These are phyloP conservation scores for Auxenochlorella pyrenoidosa DNA, from an alignment of 139 green algal genomes.

Conservation along the genomic window DNA sequence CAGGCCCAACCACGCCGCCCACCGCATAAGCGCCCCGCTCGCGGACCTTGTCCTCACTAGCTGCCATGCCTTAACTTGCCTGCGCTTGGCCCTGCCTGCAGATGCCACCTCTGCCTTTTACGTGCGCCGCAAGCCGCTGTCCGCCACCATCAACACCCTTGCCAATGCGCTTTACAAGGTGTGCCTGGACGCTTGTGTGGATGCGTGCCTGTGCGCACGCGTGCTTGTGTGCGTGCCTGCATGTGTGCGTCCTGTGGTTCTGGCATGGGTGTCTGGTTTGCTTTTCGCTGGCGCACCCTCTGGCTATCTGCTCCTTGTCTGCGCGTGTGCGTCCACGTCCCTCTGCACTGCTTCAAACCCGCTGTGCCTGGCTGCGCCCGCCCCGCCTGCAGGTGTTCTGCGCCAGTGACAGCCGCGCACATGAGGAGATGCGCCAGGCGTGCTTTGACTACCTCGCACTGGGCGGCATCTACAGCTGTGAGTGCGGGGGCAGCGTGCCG, in stretches of 20 bases:
- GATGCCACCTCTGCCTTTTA: constrained; percentile 87
- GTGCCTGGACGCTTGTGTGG: not conserved
- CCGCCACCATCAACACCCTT: constrained; percentile 98
- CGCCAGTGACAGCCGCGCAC: constrained; percentile 69
- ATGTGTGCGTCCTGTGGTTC: not conserved
- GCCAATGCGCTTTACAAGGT: constrained; percentile 97
- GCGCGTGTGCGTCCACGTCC: no score
- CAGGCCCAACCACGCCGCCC: no score
- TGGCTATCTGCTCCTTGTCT: no score
- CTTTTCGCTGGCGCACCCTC: no score
- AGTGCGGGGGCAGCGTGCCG: not conserved
- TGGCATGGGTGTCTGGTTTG: no score
- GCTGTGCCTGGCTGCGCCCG: not conserved
- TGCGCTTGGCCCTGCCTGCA: constrained; percentile 1
- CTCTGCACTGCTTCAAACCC: no score
- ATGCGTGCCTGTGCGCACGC: not conserved
- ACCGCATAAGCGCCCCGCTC: no score
- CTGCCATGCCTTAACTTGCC: no score
- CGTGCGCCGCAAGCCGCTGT: constrained; percentile 86
- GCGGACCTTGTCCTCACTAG: no score
- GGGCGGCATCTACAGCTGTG: constrained; percentile 80
- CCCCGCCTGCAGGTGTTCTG: constrained; percentile 79
- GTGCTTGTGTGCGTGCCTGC: not conserved
- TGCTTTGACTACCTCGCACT: constrained; percentile 98
- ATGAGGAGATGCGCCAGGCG: constrained; percentile 96